Percentiles rank a stretch among this genome's conserved stretches.
phyloP scores from a whole-genome alignment of 2,329 filamentous ascomycete genomes.

The Botryotinia calthae region DNA sequence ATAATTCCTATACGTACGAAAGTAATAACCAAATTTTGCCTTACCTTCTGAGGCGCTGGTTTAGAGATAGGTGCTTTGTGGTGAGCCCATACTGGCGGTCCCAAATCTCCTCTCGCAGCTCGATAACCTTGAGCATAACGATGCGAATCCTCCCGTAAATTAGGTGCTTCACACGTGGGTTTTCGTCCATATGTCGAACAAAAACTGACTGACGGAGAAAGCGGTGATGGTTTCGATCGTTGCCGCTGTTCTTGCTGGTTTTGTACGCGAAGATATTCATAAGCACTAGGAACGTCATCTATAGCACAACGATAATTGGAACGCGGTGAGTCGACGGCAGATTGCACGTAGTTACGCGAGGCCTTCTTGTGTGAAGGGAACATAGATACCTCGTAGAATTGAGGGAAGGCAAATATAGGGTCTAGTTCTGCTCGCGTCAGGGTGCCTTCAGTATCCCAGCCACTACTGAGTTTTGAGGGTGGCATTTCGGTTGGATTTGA shows the following conservation, averaged over 20 bases:
- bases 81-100: background rate
- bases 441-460: background rate
- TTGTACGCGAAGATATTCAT: background rate
- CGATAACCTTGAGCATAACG: background rate
- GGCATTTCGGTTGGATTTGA: background rate
- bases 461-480: background rate
- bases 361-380: background rate
- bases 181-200: background rate
- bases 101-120: background rate
- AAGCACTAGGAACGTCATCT: background rate
- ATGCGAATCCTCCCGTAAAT: background rate
- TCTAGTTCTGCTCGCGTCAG: background rate
- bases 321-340: background rate
- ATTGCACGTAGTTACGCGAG: background rate
- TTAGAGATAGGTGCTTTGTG: background rate
- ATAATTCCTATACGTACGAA: background rate
- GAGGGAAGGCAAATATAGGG: background rate
- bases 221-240: background rate
- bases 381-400: background rate
- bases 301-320: background rate
- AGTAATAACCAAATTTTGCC: background rate
- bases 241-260: background rate
- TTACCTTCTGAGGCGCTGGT: background rate
- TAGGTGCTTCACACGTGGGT: accelerated
- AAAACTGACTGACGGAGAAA: background rate